phyloP scores from a whole-genome alignment of 441 rosid species.

The Adansonia rubrostipa region DNA sequence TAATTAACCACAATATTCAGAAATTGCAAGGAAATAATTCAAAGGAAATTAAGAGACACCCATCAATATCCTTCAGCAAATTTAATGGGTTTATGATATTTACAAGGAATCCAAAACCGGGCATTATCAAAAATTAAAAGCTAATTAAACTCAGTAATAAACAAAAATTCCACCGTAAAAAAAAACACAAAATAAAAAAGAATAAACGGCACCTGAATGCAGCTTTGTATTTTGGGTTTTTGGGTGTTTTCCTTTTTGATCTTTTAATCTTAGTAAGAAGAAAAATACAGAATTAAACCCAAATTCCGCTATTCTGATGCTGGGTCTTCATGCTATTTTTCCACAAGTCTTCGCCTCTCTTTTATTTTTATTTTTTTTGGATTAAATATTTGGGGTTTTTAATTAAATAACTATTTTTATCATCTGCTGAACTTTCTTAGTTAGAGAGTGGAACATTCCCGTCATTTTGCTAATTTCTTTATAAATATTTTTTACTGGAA shows the following conservation, averaged over 20 bases:
- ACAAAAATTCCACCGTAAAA: background rate
- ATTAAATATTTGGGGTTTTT: background rate
- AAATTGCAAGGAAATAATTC: slow-evolving; percentile 2
- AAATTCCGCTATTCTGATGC: slow-evolving; percentile 22
- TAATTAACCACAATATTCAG: slow-evolving; percentile 22
- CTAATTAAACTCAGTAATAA: background rate
- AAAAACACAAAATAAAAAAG: background rate
- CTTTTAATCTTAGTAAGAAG: background rate
- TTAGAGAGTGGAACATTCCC: background rate
- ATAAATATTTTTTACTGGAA: background rate
- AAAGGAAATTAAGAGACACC: slow-evolving; percentile 4
- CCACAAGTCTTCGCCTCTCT: background rate
- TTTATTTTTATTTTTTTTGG: background rate
- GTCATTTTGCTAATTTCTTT: background rate
- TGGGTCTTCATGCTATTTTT: background rate
- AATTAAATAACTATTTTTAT: background rate
- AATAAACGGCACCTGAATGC: slow-evolving; percentile 26
- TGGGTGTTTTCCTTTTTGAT: background rate
- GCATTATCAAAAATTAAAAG: background rate
- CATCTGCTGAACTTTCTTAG: background rate
- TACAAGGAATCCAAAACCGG: slow-evolving; percentile 5
- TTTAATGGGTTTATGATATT: slow-evolving; percentile 1
- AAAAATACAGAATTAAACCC: background rate
- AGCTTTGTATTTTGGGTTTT: background rate
- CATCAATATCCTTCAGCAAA: slow-evolving; percentile 8